phyloP scores from a whole-genome alignment of 805 yeast genomes.

The Yarrowia sp. region DNA sequence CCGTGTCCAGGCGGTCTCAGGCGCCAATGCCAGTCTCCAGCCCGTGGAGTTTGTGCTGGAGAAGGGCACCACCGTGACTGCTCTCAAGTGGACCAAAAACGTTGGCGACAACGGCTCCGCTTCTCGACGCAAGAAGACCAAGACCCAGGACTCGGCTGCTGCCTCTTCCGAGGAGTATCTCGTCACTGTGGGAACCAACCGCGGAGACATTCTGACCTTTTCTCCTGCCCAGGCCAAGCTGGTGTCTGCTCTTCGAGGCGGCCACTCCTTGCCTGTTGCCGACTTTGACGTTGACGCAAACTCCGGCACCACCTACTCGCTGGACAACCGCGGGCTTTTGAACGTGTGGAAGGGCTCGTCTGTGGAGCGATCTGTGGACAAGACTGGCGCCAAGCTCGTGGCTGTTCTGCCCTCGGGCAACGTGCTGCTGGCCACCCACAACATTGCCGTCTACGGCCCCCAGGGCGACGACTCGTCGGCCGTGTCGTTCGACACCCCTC shows the following conservation, averaged over 20 bases:
- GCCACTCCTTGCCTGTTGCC: slow-evolving; percentile 57
- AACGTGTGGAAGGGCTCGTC: slow-evolving; percentile 35
- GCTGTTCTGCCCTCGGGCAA: slow-evolving; percentile 46
- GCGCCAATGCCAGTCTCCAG: slow-evolving; percentile 54
- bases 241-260: slow-evolving; percentile 58
- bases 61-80: slow-evolving; percentile 58
- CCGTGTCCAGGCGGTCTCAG: slow-evolving; percentile 62
- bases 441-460: slow-evolving; percentile 62
- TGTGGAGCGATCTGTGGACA: slow-evolving; percentile 30
- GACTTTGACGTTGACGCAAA: slow-evolving; percentile 57
- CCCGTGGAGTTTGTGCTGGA: slow-evolving; percentile 59
- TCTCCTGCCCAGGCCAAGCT: slow-evolving; percentile 71
- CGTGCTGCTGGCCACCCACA: slow-evolving; percentile 70
- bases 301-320: slow-evolving; percentile 44
- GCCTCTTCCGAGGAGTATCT: slow-evolving; percentile 51
- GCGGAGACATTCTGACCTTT: slow-evolving; percentile 69
- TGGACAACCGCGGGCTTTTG: slow-evolving; percentile 31
- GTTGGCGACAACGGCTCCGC: slow-evolving; percentile 13
- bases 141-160: slow-evolving; percentile 38
- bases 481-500: slow-evolving; percentile 42
- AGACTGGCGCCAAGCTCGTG: slow-evolving; percentile 51
- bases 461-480: slow-evolving; percentile 46
- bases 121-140: slow-evolving; percentile 47
- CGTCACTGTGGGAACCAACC: slow-evolving; percentile 67
- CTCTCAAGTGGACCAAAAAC: slow-evolving; percentile 60